Evolutionary conservation across 1,284 basidiomycete genomes (phyloP).

Genomic region (Ganoderma lingzhi): DNA sequence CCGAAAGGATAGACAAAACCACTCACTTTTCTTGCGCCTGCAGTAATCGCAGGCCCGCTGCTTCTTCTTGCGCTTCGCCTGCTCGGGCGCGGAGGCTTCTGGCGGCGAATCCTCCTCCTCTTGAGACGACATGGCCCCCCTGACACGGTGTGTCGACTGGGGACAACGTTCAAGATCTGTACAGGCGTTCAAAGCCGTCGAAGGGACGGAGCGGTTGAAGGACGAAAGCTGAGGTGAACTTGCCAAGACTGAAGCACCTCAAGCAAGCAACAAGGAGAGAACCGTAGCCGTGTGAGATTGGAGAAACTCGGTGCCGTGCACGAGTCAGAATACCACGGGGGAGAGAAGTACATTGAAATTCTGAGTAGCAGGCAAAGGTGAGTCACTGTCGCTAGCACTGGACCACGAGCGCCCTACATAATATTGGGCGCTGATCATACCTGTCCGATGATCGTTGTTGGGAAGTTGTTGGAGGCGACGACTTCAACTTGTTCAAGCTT

Average conservation of each 20-base stretch:
- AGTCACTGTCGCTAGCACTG: not conserved
- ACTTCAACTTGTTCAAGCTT: too few species aligned
- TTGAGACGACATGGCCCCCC: conserved; percentile 6
- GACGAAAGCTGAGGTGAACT: too few species aligned
- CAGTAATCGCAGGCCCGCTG: conserved; percentile 81
- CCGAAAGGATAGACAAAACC: not conserved
- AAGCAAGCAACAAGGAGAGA: not conserved
- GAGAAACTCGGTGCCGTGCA: not conserved
- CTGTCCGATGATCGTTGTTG: too few species aligned
- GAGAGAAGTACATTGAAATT: not conserved
- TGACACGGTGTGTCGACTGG: not conserved
- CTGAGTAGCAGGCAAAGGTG: not conserved
- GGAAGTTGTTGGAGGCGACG: too few species aligned
- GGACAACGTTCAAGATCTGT: not conserved
- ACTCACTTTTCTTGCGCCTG: conserved; percentile 75
- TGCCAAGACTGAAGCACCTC: not conserved
- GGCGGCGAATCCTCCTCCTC: conserved; percentile 1
- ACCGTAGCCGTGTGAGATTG: not conserved
- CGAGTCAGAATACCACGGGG: not conserved
- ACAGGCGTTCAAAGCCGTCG: not conserved
- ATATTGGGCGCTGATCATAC: not conserved
- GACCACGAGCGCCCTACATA: not conserved
- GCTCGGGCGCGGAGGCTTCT: conserved; percentile 2
- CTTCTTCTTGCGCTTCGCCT: conserved; percentile 13
- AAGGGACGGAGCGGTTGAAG: too few species aligned